These are phyloP conservation scores for Xylaria scruposa DNA, from an alignment of 495 filamentous ascomycete species.

Conservation along the genomic window DNA sequence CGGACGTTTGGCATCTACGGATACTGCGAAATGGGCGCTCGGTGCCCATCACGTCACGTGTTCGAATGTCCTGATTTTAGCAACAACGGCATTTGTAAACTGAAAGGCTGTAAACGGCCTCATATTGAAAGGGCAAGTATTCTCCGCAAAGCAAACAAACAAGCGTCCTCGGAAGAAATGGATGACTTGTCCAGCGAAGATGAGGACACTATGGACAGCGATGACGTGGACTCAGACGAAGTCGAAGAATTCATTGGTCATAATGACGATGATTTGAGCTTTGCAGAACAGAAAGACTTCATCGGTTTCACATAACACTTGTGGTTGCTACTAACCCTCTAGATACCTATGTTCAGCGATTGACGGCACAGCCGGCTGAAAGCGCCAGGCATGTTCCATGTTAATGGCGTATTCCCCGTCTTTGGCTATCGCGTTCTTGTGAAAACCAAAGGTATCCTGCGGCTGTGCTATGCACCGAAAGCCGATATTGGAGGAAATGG, in stretches of 20 bases:
- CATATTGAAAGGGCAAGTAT: conserved; percentile 86
- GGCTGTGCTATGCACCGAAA: background rate
- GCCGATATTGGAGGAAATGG: conserved; percentile 20
- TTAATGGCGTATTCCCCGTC: background rate
- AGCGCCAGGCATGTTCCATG: background rate
- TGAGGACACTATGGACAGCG: conserved; percentile 76
- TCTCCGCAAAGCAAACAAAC: conserved; percentile 53
- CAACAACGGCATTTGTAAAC: conserved; percentile 84
- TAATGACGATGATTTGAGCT: conserved; percentile 49
- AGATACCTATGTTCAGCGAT: conserved; percentile 22
- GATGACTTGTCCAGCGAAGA: conserved; percentile 87
- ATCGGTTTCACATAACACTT: conserved; percentile 48
- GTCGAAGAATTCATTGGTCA: conserved; percentile 72
- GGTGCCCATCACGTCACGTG: conserved; percentile 83
- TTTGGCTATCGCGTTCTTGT: conserved; percentile 14
- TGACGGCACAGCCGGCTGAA: background rate
- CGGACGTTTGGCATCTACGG: conserved; percentile 83
- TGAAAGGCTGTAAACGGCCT: conserved; percentile 80
- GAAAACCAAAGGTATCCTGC: background rate
- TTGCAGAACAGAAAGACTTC: conserved; percentile 54
- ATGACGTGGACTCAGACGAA: conserved; percentile 90
- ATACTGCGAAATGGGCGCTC: conserved; percentile 84
- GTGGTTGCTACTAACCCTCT: conserved; percentile 31
- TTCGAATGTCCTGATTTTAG: conserved; percentile 93
- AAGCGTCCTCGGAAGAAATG: conserved; percentile 58